Evolutionary conservation across 441 rosid species (phyloP).

Genomic region (Rhodomyrtus psidioides): DNA sequence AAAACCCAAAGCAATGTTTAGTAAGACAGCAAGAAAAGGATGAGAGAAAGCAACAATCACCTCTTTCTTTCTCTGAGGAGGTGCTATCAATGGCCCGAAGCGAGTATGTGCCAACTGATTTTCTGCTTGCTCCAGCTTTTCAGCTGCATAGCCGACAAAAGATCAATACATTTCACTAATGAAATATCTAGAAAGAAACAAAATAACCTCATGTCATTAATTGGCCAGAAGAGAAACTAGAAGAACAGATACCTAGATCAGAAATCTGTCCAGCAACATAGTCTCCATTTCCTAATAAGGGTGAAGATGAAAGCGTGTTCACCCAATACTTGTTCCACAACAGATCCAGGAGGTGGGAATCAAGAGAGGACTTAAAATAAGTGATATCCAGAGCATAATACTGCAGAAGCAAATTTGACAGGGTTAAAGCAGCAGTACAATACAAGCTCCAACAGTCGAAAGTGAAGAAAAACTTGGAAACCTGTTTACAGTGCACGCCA

Average conservation of each 20-base stretch:
- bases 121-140: conserved; percentile 96
- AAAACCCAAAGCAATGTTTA: neutral
- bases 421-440: conserved; percentile 1
- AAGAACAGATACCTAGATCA: conserved; percentile 69
- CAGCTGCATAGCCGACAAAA: conserved; percentile 49
- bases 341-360: conserved; percentile 90
- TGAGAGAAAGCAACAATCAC: conserved; percentile 24
- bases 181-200: neutral
- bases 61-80: conserved; percentile 81
- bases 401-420: conserved; percentile 26
- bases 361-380: conserved; percentile 94
- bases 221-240: neutral
- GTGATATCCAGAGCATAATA: conserved; percentile 92
- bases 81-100: conserved; percentile 56
- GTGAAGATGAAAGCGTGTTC: conserved; percentile 95
- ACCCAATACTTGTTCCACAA: conserved; percentile 99
- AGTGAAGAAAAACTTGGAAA: conserved; percentile 8
- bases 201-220: neutral
- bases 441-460: neutral
- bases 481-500: conserved; percentile 99
- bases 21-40: neutral
- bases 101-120: conserved; percentile 80
- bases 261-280: conserved; percentile 98
- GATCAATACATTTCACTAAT: conserved; percentile 2
- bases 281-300: conserved; percentile 94